A percentile compares a stretch with the other conserved stretches of the same genome.
Evolutionary conservation across 352 stramenopile species (phyloP).

Genomic region (Globisporangium spiculum): DNA sequence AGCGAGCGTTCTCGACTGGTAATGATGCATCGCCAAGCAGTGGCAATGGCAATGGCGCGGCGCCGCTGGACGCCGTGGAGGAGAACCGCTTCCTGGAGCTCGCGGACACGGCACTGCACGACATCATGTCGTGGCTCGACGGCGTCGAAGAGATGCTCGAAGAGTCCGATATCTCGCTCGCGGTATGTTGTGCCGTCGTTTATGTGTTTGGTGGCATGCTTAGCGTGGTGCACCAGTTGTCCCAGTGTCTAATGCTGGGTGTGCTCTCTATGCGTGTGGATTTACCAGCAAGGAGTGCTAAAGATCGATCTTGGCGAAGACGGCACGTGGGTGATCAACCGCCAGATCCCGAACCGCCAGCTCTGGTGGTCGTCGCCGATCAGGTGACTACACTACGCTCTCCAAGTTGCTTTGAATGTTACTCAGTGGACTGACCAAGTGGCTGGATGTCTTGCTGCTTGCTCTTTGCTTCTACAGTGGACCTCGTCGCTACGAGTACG

Average conservation of each 20-base stretch:
- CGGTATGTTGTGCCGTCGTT: conserved; percentile 33
- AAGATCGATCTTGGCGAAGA: conserved; percentile 92
- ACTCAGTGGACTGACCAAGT: neutral
- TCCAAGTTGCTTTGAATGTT: neutral
- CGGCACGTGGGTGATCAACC: conserved; percentile 97
- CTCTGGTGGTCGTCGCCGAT: conserved; percentile 97
- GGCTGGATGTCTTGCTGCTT: neutral
- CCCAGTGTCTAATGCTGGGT: neutral
- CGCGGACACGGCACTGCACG: conserved; percentile 67
- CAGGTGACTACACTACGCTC: conserved; percentile 44
- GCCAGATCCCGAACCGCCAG: conserved; percentile 96
- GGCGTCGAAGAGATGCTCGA: conserved; percentile 86
- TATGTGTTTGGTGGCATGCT: neutral
- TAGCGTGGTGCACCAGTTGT: neutral
- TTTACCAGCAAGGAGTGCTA: conserved; percentile 91
- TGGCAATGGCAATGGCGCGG: neutral
- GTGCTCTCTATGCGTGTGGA: neutral
- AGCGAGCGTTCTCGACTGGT: conserved; percentile 4
- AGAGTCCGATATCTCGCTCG: conserved; percentile 75
- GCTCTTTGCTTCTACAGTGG: conserved; percentile 38
- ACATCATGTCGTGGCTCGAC: conserved; percentile 77
- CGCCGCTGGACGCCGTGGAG: conserved; percentile 31
- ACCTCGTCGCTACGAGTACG: conserved; percentile 88
- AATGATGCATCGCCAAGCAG: conserved; percentile 1
- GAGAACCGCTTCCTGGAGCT: conserved; percentile 81